Conservation (phyloP, 2,329 filamentous ascomycete species). For the Cylindrodendrum hubeiense region DNA sequence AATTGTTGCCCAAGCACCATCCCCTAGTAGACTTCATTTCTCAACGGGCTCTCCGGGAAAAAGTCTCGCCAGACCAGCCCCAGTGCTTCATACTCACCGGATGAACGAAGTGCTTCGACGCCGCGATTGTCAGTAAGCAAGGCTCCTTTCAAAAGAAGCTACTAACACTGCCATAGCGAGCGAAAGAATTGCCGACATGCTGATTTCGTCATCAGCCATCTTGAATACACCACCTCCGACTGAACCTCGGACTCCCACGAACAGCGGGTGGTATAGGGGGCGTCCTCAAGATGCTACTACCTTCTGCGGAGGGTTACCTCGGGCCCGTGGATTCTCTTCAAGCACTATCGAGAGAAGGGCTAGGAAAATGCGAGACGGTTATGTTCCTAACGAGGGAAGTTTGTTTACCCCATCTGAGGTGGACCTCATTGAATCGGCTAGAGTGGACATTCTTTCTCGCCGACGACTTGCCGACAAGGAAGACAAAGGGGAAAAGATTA, state of each 20-base stretch:
- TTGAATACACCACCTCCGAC: constrained; percentile 34
- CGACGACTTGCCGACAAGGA: constrained; percentile 44
- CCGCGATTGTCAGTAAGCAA: constrained; percentile 35
- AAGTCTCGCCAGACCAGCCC: constrained; percentile 28
- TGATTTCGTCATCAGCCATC: constrained; percentile 43
- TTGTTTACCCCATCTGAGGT: constrained; percentile 46
- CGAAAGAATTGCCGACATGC: constrained; percentile 37
- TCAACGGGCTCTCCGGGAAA: constrained; percentile 14
- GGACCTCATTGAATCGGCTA: constrained; percentile 47
- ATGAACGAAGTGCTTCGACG: constrained; percentile 21
- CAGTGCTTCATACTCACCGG: constrained; percentile 26
- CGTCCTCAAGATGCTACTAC: constrained; percentile 19
- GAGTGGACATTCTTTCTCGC: constrained; percentile 47
- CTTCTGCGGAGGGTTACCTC: constrained; percentile 26
- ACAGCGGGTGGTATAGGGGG: constrained; percentile 29
- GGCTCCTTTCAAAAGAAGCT: neutral
- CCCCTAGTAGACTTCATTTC: constrained; percentile 31
- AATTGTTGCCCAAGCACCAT: constrained; percentile 43
- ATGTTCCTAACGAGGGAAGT: constrained; percentile 28
- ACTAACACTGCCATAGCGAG: constrained; percentile 30
- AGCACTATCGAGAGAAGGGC: constrained; percentile 33
- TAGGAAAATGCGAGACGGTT: constrained; percentile 16
- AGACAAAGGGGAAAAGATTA: constrained; percentile 47
- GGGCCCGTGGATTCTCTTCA: constrained; percentile 41
- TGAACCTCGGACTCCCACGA: constrained; percentile 16